A percentile compares a stretch with the other conserved stretches of the same genome.
phyloP scores from a whole-genome alignment of 2,329 filamentous ascomycete species.

The Aspergillus ochraceus region DNA sequence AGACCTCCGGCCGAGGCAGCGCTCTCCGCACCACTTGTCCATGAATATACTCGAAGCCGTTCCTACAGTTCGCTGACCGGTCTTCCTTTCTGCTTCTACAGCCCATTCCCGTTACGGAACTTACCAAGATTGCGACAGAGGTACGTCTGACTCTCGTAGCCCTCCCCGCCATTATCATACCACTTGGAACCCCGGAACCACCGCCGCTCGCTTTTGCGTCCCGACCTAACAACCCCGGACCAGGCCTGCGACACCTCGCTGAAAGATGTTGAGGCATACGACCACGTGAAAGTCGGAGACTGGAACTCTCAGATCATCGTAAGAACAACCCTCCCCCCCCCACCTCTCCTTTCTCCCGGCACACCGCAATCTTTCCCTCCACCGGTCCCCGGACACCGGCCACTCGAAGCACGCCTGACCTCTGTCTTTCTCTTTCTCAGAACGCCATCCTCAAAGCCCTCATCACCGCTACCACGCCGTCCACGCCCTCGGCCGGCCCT shows the following conservation, averaged over 20 bases:
- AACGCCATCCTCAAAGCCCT: slow-evolving; percentile 43
- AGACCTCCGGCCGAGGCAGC: slow-evolving; percentile 2
- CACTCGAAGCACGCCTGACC: neutral
- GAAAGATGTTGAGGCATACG: slow-evolving; percentile 73
- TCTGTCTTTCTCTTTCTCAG: slow-evolving; percentile 20
- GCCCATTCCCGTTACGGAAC: slow-evolving; percentile 73
- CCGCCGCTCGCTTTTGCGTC: slow-evolving; percentile 3
- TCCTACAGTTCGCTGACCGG: slow-evolving; percentile 4
- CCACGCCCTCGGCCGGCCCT: slow-evolving; percentile 38
- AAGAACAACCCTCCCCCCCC: slow-evolving; percentile 36
- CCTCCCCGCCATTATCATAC: neutral
- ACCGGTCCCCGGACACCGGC: too few species aligned
- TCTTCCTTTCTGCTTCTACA: slow-evolving; percentile 33
- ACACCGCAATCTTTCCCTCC: neutral
- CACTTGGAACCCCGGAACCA: neutral
- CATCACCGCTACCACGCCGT: slow-evolving; percentile 42
- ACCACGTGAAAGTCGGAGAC: slow-evolving; percentile 77
- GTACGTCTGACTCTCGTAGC: slow-evolving; percentile 51
- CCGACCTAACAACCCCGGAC: slow-evolving; percentile 11
- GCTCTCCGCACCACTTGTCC: slow-evolving; percentile 1
- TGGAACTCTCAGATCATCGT: slow-evolving; percentile 97
- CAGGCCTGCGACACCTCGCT: slow-evolving; percentile 84
- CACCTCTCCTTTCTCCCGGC: neutral
- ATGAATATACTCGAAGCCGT: neutral
- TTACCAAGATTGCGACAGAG: slow-evolving; percentile 83